Evolutionary conservation across 257 asterid species (phyloP).

Genomic region (Lavandula angustifolia): DNA sequence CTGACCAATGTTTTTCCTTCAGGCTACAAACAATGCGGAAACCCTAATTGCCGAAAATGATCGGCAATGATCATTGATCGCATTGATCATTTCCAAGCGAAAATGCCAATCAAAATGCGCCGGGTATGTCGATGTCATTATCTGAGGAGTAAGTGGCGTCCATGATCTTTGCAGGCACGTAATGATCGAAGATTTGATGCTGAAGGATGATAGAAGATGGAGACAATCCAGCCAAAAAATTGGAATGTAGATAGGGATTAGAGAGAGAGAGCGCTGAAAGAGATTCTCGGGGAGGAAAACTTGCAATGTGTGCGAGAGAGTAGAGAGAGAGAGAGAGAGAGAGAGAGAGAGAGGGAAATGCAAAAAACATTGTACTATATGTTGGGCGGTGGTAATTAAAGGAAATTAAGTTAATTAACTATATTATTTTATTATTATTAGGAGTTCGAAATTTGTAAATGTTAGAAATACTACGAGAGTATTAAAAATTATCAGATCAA

Average conservation of each 20-base stretch:
- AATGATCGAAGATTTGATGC: conserved; percentile 21
- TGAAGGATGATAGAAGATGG: conserved; percentile 12
- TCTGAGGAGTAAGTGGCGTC: conserved; percentile 5
- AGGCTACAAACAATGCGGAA: conserved; percentile 27
- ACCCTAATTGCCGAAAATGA: conserved; percentile 45
- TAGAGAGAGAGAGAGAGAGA: neutral
- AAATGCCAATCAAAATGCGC: conserved; percentile 20
- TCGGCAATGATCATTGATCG: conserved; percentile 34
- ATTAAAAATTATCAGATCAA: too few relatives aligned
- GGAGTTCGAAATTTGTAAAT: too few relatives aligned
- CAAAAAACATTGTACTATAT: conserved; percentile 18
- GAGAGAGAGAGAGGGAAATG: conserved; percentile 7
- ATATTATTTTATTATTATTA: too few relatives aligned
- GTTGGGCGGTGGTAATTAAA: conserved; percentile 25
- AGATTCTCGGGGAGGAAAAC: conserved; percentile 4
- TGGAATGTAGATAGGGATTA: conserved; percentile 24
- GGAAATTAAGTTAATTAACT: too few relatives aligned
- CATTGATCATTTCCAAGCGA: conserved; percentile 28
- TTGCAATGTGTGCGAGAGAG: conserved; percentile 20
- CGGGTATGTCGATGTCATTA: neutral
- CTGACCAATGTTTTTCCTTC: conserved; percentile 13
- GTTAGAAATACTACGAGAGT: too few relatives aligned
- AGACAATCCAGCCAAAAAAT: conserved; percentile 26
- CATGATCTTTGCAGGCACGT: neutral
- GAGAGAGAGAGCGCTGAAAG: neutral